Percentiles rank a stretch among this genome's conserved stretches.
Evolutionary conservation across 768 basidiomycete genomes (phyloP).

Genomic region (Suillus variegatus): DNA sequence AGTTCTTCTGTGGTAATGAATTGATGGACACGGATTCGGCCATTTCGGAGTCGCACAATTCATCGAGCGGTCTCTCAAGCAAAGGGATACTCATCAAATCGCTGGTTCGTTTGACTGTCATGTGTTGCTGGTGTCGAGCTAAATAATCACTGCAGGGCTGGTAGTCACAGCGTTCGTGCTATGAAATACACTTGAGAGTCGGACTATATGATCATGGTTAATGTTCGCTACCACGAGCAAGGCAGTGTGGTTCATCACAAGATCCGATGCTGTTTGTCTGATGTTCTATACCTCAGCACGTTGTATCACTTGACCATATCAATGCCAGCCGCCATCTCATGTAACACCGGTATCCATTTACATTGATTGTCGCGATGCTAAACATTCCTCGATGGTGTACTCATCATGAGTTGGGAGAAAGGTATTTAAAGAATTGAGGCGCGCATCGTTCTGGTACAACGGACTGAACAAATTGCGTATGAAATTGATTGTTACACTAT

Average conservation of each 20-base stretch:
- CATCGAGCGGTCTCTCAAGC: background rate
- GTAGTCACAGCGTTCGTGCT: constrained; percentile 87
- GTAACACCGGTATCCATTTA: constrained; percentile 64
- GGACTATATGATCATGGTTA: constrained; percentile 68
- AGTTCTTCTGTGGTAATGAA: background rate
- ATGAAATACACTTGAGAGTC: constrained; percentile 64
- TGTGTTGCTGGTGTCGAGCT: background rate
- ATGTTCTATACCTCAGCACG: constrained; percentile 51
- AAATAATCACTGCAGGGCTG: constrained; percentile 60
- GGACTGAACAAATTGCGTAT: background rate
- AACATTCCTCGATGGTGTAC: constrained; percentile 75
- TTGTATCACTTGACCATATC: constrained; percentile 69
- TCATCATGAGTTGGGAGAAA: constrained; percentile 88
- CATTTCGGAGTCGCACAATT: background rate
- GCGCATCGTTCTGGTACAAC: constrained; percentile 43
- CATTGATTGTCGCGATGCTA: constrained; percentile 78
- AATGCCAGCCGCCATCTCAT: constrained; percentile 54
- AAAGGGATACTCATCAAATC: constrained; percentile 60
- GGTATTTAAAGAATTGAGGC: constrained; percentile 85
- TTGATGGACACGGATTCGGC: background rate
- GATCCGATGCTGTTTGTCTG: background rate
- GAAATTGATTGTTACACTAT: background rate
- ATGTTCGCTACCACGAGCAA: constrained; percentile 97
- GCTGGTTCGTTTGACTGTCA: constrained; percentile 57
- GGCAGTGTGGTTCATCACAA: constrained; percentile 68